A percentile compares a stretch with the other conserved stretches of the same genome.
These are phyloP conservation scores for Metarhizium guizhouense DNA, from an alignment of 2,329 filamentous ascomycete genomes.

Conservation along the genomic window DNA sequence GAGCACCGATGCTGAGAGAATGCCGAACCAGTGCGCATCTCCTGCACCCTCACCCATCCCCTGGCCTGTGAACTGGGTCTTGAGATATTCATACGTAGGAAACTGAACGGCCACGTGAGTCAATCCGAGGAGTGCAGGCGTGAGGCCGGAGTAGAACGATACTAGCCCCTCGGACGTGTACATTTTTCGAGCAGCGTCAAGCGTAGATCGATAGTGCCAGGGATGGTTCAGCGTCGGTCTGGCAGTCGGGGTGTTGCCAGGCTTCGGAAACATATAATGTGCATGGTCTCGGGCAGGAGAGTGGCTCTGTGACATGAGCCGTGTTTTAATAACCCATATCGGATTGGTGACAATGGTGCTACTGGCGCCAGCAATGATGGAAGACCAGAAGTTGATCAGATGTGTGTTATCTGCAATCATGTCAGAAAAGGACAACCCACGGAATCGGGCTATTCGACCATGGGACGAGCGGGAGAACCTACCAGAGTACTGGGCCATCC, in stretches of 20 bases:
- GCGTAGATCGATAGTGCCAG: slow-evolving; percentile 85
- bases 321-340: slow-evolving; percentile 98
- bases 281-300: slow-evolving; percentile 35
- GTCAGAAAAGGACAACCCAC: not conserved
- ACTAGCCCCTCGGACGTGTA: slow-evolving; percentile 79
- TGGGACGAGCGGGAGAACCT: slow-evolving; percentile 11
- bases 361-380: slow-evolving; percentile 81
- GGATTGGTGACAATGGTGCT: slow-evolving; percentile 94
- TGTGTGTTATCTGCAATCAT: slow-evolving; percentile 56
- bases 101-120: slow-evolving; percentile 97
- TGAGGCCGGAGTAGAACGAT: slow-evolving; percentile 92
- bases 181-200: slow-evolving; percentile 94
- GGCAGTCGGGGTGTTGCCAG: slow-evolving; percentile 44
- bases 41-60: slow-evolving; percentile 63
- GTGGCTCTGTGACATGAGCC: slow-evolving; percentile 87
- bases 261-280: slow-evolving; percentile 36
- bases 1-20: slow-evolving; percentile 79
- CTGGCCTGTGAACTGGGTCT: slow-evolving; percentile 80
- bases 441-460: not conserved
- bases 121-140: slow-evolving; percentile 82
- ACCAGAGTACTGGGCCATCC: slow-evolving; percentile 60
- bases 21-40: slow-evolving; percentile 66
- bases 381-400: slow-evolving; percentile 78
- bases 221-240: slow-evolving; percentile 52
- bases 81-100: slow-evolving; percentile 89